Evolutionary conservation across 768 basidiomycete genomes (phyloP).

Genomic region (Mycena albidolilacea): DNA sequence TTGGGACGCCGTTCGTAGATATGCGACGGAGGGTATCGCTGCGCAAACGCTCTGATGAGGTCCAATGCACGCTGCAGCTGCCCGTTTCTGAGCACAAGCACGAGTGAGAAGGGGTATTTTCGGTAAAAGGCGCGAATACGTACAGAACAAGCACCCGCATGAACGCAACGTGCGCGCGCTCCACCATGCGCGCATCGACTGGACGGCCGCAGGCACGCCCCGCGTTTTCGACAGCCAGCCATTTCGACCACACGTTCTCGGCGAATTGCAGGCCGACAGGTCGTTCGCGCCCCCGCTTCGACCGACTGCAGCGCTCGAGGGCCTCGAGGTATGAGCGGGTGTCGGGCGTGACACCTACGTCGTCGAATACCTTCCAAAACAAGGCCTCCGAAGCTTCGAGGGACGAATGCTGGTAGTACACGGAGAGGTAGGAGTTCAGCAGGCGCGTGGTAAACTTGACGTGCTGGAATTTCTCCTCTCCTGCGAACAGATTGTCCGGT

Average conservation of each 20-base stretch:
- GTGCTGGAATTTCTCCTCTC: constrained; percentile 62
- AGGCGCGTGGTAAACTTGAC: constrained; percentile 75
- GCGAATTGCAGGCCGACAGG: constrained; percentile 65
- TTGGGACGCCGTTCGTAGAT: constrained; percentile 61
- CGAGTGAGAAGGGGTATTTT: constrained; percentile 21
- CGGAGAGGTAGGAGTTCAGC: constrained; percentile 86
- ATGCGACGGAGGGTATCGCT: constrained; percentile 72
- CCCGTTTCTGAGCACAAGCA: constrained; percentile 55
- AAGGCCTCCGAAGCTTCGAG: constrained; percentile 63
- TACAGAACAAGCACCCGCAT: constrained; percentile 77
- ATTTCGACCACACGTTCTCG: constrained; percentile 76
- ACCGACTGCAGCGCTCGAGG: constrained; percentile 73
- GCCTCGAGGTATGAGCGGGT: constrained; percentile 74
- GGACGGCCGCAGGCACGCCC: constrained; percentile 48
- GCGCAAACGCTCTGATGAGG: constrained; percentile 73
- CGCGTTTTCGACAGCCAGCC: constrained; percentile 64
- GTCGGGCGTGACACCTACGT: constrained; percentile 60
- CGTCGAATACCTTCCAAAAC: constrained; percentile 67
- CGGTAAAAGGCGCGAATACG: constrained; percentile 45
- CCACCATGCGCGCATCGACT: constrained; percentile 66
- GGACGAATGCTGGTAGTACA: constrained; percentile 71
- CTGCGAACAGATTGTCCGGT: constrained; percentile 33
- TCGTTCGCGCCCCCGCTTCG: constrained; percentile 63
- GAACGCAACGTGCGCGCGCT: constrained; percentile 78
- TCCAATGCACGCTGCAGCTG: constrained; percentile 67